Base-by-base conservation (phyloP, 2,329 filamentous ascomycete species). In the Botrytis byssoidea region DNA sequence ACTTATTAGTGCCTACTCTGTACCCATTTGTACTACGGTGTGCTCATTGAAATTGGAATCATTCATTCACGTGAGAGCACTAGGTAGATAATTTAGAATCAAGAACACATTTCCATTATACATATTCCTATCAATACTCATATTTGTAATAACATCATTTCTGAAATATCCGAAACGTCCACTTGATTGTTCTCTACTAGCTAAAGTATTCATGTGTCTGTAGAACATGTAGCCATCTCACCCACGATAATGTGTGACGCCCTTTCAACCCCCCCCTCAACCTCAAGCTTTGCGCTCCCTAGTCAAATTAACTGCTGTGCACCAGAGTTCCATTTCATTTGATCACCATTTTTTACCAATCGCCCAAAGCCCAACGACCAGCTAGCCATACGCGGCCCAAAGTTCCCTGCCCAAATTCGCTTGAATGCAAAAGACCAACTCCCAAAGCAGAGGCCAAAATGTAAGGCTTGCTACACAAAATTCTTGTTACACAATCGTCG, bases 381-480 rank as follows among this genome's bases (percentile, higher is more conserved):
- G 48, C 48, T 35, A 32, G 48, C 66, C 35, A 46, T 70, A 60
- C 37, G 32, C 20, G 42, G 25, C 35, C 40, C 55, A 55, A 44
- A 60, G 25, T 60, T 46, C 35, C 67, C 67, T 35, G 59, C 55
- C 55, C 55, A 70, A 70, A 70, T 61, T 20, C 51, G 48, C 66
- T 40, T 57, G 18, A 57, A 42, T 42, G 48, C 35, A 68, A 68
- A 68, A 42, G 48, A 68, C 35, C 2, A 55, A 55, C n/a, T 32
- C 37, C 66, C 48, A 68, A 68, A 68, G 35, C 66, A 51, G 22
- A 42, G 48, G 66, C 48, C 66, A 57, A 68, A n/a, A 35, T 57
- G 48, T 42, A 40, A 57, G 66, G 35, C 65, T 55, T 55, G 65
- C 66, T 42, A 68, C 48, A 68, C 66, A 68, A 68, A 57, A 68